Evolutionary conservation across 2,329 filamentous ascomycete genomes (phyloP).

Genomic region (Plectosphaerella sp.): DNA sequence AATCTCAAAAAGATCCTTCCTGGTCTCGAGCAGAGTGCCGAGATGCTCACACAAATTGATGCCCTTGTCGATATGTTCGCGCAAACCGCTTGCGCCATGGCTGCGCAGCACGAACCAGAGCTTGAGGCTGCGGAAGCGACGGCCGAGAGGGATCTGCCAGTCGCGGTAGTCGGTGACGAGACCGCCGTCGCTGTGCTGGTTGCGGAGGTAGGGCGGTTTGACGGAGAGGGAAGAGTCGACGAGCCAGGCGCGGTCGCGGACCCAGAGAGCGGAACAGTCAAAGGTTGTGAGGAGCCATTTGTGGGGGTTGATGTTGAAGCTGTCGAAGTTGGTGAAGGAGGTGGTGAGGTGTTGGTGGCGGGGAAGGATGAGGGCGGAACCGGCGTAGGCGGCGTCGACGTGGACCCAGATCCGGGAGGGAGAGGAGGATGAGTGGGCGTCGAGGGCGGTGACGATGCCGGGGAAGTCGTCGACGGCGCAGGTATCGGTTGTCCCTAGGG

Average conservation of each 20-base stretch:
- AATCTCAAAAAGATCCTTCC: conserved; percentile 70
- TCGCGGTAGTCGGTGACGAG: conserved; percentile 93
- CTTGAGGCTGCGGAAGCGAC: conserved; percentile 84
- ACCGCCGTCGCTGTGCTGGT: conserved; percentile 73
- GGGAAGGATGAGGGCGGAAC: conserved; percentile 75
- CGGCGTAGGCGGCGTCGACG: conserved; percentile 90
- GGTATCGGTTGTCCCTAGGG: conserved; percentile 81
- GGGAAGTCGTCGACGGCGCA: conserved; percentile 82
- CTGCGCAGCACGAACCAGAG: conserved; percentile 90
- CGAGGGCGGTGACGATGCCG: conserved; percentile 53
- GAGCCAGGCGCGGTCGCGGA: conserved; percentile 71
- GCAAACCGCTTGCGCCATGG: conserved; percentile 75
- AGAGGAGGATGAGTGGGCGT: conserved; percentile 28
- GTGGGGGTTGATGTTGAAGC: conserved; percentile 94
- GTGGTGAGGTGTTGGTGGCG: conserved; percentile 69
- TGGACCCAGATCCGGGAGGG: conserved; percentile 74
- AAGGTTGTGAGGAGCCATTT: conserved; percentile 97
- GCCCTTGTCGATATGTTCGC: conserved; percentile 66
- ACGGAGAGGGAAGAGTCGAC: conserved; percentile 69
- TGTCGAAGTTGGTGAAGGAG: conserved; percentile 67
- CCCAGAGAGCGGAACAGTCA: conserved; percentile 76
- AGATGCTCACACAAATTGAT: conserved; percentile 69
- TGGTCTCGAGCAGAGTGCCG: conserved; percentile 48
- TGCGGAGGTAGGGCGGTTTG: conserved; percentile 75
- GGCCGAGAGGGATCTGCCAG: conserved; percentile 92